These are phyloP conservation scores for Shiraia sp. DNA, from an alignment of 2,329 filamentous ascomycete species.

Conservation along the genomic window DNA sequence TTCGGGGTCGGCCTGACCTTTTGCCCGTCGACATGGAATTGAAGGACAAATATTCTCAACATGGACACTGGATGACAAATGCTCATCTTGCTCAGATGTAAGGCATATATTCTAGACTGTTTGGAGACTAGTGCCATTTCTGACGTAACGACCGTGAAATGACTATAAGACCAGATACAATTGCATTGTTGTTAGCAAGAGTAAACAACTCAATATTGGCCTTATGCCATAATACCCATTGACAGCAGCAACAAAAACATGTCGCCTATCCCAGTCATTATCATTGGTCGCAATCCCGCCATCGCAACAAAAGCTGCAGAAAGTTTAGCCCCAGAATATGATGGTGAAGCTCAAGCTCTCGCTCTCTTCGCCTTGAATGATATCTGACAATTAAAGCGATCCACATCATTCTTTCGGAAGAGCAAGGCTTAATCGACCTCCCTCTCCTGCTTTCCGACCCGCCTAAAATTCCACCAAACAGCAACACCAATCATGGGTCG, in stretches of 20 bases:
- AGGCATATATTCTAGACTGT: too few species aligned
- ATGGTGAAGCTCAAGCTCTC: constrained; percentile 6
- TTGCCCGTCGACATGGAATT: too few species aligned
- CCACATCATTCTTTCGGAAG: constrained; percentile 14
- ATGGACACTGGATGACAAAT: too few species aligned
- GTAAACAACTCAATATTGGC: too few species aligned
- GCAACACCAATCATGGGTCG: constrained; percentile 4
- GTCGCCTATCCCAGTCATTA: constrained; percentile 14
- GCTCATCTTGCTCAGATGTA: too few species aligned
- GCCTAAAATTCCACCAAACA: neutral
- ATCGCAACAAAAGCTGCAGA: constrained; percentile 10
- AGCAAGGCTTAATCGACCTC: constrained; percentile 10
- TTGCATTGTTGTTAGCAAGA: too few species aligned
- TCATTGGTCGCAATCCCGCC: constrained; percentile 11
- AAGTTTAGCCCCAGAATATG: constrained; percentile 14
- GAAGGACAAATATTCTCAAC: too few species aligned
- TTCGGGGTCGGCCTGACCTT: too few species aligned
- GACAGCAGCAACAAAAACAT: constrained; percentile 6
- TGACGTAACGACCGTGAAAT: too few species aligned
- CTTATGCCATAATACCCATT: too few species aligned
- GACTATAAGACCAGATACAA: too few species aligned
- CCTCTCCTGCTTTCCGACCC: constrained; percentile 9
- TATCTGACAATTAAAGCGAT: constrained; percentile 2
- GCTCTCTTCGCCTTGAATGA: neutral
- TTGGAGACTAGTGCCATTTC: too few species aligned